A percentile compares a stretch with the other conserved stretches of the same genome.
phyloP scores from a whole-genome alignment of 148 eudicot genomes.

The Spergularia marina region DNA sequence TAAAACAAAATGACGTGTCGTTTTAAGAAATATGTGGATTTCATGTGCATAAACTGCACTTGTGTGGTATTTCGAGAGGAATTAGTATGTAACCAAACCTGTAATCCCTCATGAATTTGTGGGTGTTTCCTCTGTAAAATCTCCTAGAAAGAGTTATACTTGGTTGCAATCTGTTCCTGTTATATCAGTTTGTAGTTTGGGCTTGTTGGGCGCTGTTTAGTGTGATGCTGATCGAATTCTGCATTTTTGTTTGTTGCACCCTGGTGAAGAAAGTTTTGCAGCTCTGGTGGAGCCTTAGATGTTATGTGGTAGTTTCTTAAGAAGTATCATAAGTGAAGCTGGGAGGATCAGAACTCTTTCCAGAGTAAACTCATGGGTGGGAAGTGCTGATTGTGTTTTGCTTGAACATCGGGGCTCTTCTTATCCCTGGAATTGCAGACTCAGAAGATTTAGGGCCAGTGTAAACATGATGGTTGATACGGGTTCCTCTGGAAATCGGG shows the following conservation, averaged over 20 bases:
- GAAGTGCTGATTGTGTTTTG: slow-evolving; percentile 29
- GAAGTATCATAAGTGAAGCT: slow-evolving; percentile 40
- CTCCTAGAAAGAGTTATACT: not conserved
- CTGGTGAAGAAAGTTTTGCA: slow-evolving; percentile 16
- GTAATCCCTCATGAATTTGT: too few relatives aligned
- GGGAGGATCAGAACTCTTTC: slow-evolving; percentile 32
- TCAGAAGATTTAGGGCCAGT: slow-evolving; percentile 31
- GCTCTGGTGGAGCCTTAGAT: slow-evolving; percentile 42
- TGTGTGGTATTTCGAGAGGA: not conserved
- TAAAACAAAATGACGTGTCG: not conserved
- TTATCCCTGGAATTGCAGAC: slow-evolving; percentile 26
- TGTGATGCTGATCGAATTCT: not conserved
- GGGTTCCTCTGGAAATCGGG: slow-evolving; percentile 36
- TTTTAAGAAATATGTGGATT: not conserved
- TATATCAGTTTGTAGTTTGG: not conserved
- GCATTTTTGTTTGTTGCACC: slow-evolving; percentile 18
- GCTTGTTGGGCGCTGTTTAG: not conserved
- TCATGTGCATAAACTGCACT: not conserved
- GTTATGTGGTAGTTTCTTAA: slow-evolving; percentile 56
- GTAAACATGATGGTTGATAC: slow-evolving; percentile 71
- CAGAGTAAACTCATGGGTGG: slow-evolving; percentile 32
- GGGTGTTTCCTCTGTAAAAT: not conserved
- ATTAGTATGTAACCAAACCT: too few relatives aligned
- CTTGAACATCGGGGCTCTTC: slow-evolving; percentile 32
- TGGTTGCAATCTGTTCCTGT: not conserved